A percentile compares a stretch with the other conserved stretches of the same genome.
Evolutionary conservation across 179 eudicot genomes (phyloP).

Genomic region (Nepenthes alata): DNA sequence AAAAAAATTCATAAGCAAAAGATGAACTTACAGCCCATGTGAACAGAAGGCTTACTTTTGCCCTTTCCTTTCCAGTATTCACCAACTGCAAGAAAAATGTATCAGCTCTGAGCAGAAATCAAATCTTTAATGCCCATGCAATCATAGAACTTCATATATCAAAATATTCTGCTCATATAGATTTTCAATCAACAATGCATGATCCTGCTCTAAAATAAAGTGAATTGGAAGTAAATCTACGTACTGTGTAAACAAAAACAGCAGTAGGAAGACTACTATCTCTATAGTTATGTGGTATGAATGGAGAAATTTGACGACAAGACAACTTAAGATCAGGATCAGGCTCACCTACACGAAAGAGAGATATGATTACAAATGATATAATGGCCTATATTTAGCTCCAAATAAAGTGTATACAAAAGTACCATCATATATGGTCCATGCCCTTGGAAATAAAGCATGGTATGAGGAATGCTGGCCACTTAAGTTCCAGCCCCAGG

Average conservation of each 20-base stretch:
- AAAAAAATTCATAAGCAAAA: neutral
- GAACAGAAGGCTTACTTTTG: constrained; percentile 86
- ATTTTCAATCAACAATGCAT: no score
- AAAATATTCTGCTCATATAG: no score
- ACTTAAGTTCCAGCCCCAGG: constrained; percentile 99
- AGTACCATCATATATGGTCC: constrained; percentile 94
- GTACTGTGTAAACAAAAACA: constrained; percentile 88
- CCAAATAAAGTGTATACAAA: neutral
- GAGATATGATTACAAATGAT: neutral
- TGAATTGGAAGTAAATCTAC: neutral
- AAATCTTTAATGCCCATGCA: neutral
- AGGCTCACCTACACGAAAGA: constrained; percentile 60
- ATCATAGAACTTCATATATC: no score
- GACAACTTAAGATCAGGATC: constrained; percentile 93
- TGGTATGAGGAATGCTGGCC: constrained; percentile 98
- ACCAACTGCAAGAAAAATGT: constrained; percentile 49
- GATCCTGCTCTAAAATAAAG: no score
- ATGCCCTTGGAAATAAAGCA: constrained; percentile 92
- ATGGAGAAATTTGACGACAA: constrained; percentile 96
- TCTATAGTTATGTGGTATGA: constrained; percentile 85
- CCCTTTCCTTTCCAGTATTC: constrained; percentile 88
- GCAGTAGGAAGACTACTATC: constrained; percentile 95
- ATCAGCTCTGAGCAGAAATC: neutral
- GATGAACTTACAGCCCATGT: constrained; percentile 87
- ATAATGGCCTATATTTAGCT: neutral